Evolutionary conservation across 805 yeast genomes (phyloP).

Genomic region (Maudiozyma bulderi): DNA sequence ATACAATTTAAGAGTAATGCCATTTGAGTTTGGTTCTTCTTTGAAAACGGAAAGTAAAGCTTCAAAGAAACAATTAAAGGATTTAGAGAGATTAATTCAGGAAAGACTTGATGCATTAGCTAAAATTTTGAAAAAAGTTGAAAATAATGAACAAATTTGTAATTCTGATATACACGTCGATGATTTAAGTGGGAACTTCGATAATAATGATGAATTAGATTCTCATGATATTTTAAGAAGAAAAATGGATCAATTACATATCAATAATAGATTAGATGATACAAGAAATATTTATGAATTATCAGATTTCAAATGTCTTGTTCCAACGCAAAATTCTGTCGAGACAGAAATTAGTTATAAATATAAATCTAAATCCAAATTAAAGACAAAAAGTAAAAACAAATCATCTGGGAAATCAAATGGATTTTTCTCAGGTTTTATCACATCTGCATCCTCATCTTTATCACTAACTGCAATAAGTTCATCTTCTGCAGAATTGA

Average conservation of each 20-base stretch:
- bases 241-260: conserved; percentile 25
- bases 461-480: not conserved
- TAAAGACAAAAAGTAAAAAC: conserved; percentile 7
- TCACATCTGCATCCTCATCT: conserved; percentile 7
- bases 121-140: conserved; percentile 16
- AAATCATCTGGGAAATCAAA: conserved; percentile 9
- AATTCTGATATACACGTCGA: conserved; percentile 20
- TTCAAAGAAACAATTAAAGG: conserved; percentile 16
- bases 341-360: conserved; percentile 25
- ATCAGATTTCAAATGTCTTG: conserved; percentile 8
- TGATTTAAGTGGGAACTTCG: conserved; percentile 22
- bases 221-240: conserved; percentile 20
- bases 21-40: conserved; percentile 29
- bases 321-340: conserved; percentile 9
- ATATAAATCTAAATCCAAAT: conserved; percentile 14
- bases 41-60: conserved; percentile 9
- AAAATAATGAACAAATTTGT: conserved; percentile 17
- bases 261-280: conserved; percentile 16
- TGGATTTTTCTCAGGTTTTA: conserved; percentile 21
- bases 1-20: conserved; percentile 32
- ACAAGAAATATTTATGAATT: conserved; percentile 2
- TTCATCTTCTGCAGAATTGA: not conserved
- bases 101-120: conserved; percentile 23
- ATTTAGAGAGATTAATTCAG: conserved; percentile 16
- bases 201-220: conserved; percentile 13